Base-by-base conservation (phyloP, 176 grass and related monocot species). In the Cenchrus fungigraminus region DNA sequence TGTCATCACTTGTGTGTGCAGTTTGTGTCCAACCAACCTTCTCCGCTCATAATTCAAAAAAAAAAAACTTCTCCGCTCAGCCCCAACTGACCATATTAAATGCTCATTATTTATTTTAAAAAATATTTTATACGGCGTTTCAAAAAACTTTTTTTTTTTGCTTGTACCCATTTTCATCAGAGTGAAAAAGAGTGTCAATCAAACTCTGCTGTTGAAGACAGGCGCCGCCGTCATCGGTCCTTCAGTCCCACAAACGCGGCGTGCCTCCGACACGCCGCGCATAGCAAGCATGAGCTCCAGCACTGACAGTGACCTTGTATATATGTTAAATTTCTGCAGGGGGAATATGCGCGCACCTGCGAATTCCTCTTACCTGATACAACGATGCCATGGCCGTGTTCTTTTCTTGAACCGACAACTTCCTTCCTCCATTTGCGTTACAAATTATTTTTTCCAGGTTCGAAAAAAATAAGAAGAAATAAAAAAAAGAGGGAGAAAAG, bases 141-240 rank as follows among this genome's bases (percentile, higher is more conserved):
- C 9, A n/a, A 60, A 42, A 65, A 4, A 71, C 3, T 50, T 49
- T 60, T 34, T 10, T 2, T 56, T 12, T 25, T 50, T 50, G 8
- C 9, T 8, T 50, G 45, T 7, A 4, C 0, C 66, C 34, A 42
- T 44, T 10, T 25, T 6, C 2, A 40, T 40, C 37, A 40, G 37
- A 6, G 73, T n/a, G 40, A 64, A 25, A 47, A 25, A 73, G 9
- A 52, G 52, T 60, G 71, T 43, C 17, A 28, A 69, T 34, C 34
- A 40, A 40, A 50, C 16, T 52, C 19, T 51, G 43, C 22, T n/a
- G 6, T n/a, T 29, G 52, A 53, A 76, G 82, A 50, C 55, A 45
- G 49, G 6, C 65, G 73, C 64, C 79, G 55, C 65, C 6, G 40
- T 85, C 70, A 81, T 51, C 59, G 1, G 42, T 52, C 4, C 61